Base-by-base conservation (phyloP, 2,329 filamentous ascomycete species). In the Aureobasidium sp. region DNA sequence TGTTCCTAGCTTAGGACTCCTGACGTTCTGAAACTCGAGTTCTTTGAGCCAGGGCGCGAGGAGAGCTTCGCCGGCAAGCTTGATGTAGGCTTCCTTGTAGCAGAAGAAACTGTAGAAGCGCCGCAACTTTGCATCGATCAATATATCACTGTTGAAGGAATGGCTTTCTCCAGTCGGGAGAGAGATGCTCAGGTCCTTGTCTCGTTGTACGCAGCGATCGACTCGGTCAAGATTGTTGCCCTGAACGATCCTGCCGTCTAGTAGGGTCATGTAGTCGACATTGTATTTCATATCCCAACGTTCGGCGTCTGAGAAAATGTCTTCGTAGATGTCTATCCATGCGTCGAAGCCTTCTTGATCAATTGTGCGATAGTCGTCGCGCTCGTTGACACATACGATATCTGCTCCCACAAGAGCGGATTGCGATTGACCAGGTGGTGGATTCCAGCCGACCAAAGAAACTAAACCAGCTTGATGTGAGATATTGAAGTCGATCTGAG, bases 31-130 rank as follows among this genome's bases (percentile, higher is more conserved):
- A 70, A 93, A 90, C 68, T 91, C 86, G 9, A 92, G 76, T 54
- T 88, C 82, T 56, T 77, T 77, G 53, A 93, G 78, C 89, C 89
- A 93, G 4, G 79, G 78, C 0, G 89, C 89, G 9, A 91, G 77
- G 62, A 93, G 78, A 0, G 88, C 89, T 68, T 92, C 88, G 29
- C 89, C 89, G 33, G 88, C 89, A 76, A 93, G 85, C 81, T 92
- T 93, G 73, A 92, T 85, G 71, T 90, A 92, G 0, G 88, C 86
- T 75, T 93, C 89, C 67, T 90, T 85, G 72, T 90, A 81, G 71
- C 87, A 90, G 86, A 89, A 93, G 63, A 88, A 83, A 0, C 87
- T 82, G 71, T 91, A 93, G 70, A 93, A 93, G 59, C 82, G 79
- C 5, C 87, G 79, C 31, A 92, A 76, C 69, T 85, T 86, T 24